These are phyloP conservation scores for Nemania bipapillata DNA, from an alignment of 2,329 filamentous ascomycete species.

Conservation along the genomic window DNA sequence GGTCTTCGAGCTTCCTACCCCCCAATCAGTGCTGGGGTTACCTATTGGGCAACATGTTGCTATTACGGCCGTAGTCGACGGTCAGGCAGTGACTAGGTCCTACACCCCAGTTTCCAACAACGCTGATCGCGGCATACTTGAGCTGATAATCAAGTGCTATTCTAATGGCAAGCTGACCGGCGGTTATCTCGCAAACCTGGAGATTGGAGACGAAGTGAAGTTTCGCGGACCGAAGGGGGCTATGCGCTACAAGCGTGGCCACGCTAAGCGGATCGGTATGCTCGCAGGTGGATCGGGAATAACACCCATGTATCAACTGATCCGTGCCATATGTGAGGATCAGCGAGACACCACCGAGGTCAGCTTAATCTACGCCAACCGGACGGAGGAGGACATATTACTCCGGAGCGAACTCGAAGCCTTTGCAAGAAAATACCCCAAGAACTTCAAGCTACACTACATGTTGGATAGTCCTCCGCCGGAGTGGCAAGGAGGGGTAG, in stretches of 20 bases:
- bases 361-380: slow-evolving; percentile 69
- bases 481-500: slow-evolving; percentile 61
- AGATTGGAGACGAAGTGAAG: slow-evolving; percentile 61
- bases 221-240: slow-evolving; percentile 68
- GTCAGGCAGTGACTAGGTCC: slow-evolving; percentile 60
- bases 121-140: slow-evolving; percentile 59
- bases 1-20: slow-evolving; percentile 60
- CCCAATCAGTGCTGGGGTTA: slow-evolving; percentile 60
- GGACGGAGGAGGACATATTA: slow-evolving; percentile 68
- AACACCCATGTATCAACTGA: slow-evolving; percentile 70
- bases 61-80: slow-evolving; percentile 61
- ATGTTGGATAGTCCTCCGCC: slow-evolving; percentile 60
- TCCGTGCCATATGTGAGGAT: slow-evolving; percentile 71
- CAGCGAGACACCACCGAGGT: slow-evolving; percentile 67
- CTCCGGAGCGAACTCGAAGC: slow-evolving; percentile 65
- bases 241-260: slow-evolving; percentile 61
- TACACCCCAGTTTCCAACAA: slow-evolving; percentile 67
- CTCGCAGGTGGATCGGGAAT: slow-evolving; percentile 64
- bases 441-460: slow-evolving; percentile 67
- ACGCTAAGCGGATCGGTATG: slow-evolving; percentile 63
- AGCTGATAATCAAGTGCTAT: slow-evolving; percentile 65
- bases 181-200: slow-evolving; percentile 59
- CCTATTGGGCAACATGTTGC: slow-evolving; percentile 68
- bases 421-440: slow-evolving; percentile 62
- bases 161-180: slow-evolving; percentile 62